Conservation (phyloP, 1,284 basidiomycete species). For the Irpex rosettiformis region DNA sequence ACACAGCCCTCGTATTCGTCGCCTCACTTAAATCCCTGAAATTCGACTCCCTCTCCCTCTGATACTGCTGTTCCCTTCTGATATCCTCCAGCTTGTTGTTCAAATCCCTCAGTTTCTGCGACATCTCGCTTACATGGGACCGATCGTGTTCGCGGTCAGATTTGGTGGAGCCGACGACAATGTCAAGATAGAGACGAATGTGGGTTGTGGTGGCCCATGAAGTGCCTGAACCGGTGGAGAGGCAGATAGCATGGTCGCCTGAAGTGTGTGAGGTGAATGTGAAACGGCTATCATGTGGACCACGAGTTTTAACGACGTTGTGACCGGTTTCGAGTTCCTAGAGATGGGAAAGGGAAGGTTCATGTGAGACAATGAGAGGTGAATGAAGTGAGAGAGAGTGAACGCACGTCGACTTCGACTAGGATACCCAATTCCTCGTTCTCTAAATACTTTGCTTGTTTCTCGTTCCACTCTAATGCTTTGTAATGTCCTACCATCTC, state of each 20-base stretch:
- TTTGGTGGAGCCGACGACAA: slow-evolving; percentile 87
- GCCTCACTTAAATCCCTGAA: slow-evolving; percentile 88
- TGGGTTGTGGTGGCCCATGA: slow-evolving; percentile 75
- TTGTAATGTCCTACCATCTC: slow-evolving; percentile 78
- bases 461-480: slow-evolving; percentile 88
- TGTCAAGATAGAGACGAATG: slow-evolving; percentile 92
- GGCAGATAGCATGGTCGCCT: slow-evolving; percentile 96
- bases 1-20: slow-evolving; percentile 88
- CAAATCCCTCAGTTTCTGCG: slow-evolving; percentile 84
- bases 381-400: neutral
- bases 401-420: slow-evolving; percentile 82
- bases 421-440: slow-evolving; percentile 85
- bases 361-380: slow-evolving; percentile 13
- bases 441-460: slow-evolving; percentile 63
- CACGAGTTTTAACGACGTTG: slow-evolving; percentile 82
- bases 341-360: slow-evolving; percentile 5
- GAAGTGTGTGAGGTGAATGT: slow-evolving; percentile 97
- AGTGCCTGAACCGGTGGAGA: slow-evolving; percentile 81
- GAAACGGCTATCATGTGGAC: slow-evolving; percentile 88
- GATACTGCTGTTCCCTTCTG: slow-evolving; percentile 95
- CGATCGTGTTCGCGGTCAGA: slow-evolving; percentile 81
- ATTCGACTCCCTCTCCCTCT: slow-evolving; percentile 91
- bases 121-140: slow-evolving; percentile 84
- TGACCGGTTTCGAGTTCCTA: slow-evolving; percentile 80
- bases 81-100: slow-evolving; percentile 94